Conservation (phyloP, 2,329 filamentous ascomycete species). For the Curvularia sp. region DNA sequence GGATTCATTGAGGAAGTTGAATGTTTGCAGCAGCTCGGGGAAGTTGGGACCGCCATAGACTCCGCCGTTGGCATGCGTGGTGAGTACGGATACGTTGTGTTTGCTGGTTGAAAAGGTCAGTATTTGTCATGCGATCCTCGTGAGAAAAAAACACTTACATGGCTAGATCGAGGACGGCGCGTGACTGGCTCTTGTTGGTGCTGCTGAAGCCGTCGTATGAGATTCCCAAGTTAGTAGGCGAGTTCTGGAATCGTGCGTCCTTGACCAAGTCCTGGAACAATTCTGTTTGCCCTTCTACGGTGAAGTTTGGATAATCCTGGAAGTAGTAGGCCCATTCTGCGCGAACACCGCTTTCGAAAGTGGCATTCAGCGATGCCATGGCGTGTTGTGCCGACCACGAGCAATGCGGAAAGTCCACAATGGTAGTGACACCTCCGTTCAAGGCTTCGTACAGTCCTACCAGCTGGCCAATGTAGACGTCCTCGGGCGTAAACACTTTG, state of each 20-base stretch:
- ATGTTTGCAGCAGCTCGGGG: slow-evolving; percentile 38
- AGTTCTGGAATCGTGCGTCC: slow-evolving; percentile 7
- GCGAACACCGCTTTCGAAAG: slow-evolving; percentile 54
- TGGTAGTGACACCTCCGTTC: slow-evolving; percentile 61
- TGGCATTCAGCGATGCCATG: slow-evolving; percentile 57
- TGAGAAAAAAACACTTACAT: neutral
- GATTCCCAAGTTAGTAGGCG: slow-evolving; percentile 10
- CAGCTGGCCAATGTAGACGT: slow-evolving; percentile 35
- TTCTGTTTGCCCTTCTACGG: slow-evolving; percentile 5
- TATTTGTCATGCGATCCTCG: neutral
- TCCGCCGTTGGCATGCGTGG: slow-evolving; percentile 43
- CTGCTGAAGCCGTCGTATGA: slow-evolving; percentile 16
- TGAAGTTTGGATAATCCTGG: slow-evolving; percentile 13
- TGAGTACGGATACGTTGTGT: slow-evolving; percentile 51
- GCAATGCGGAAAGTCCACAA: slow-evolving; percentile 48
- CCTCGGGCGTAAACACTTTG: slow-evolving; percentile 23
- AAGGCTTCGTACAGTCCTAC: slow-evolving; percentile 58
- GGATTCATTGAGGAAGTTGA: slow-evolving; percentile 51
- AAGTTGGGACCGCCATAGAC: slow-evolving; percentile 16
- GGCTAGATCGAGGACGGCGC: slow-evolving; percentile 11
- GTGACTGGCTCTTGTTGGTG: slow-evolving; percentile 9
- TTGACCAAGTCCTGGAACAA: slow-evolving; percentile 6
- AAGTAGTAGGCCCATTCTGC: slow-evolving; percentile 11
- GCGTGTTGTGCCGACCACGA: slow-evolving; percentile 54
- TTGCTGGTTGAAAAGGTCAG: slow-evolving; percentile 7